Percentiles rank a stretch among this genome's conserved stretches.
Conservation (phyloP, 1,139 yeast species). For the Torulaspora globosa region DNA sequence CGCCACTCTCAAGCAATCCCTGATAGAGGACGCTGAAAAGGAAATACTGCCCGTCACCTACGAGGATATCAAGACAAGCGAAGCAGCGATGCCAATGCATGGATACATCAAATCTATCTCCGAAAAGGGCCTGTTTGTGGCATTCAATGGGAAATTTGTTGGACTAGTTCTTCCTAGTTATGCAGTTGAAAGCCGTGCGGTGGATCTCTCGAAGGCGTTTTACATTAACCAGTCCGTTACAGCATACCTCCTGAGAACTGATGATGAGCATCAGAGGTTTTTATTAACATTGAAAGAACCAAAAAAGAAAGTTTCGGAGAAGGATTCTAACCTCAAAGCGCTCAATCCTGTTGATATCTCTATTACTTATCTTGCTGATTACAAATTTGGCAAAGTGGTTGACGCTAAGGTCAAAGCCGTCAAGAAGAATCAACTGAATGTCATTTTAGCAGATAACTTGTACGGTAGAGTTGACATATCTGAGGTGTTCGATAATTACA, state of each 20-base stretch:
- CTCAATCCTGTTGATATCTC: slow-evolving; percentile 60
- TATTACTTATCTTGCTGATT: slow-evolving; percentile 49
- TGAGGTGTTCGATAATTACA: slow-evolving; percentile 55
- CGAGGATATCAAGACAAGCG: slow-evolving; percentile 53
- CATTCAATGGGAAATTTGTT: slow-evolving; percentile 74
- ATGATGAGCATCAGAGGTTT: slow-evolving; percentile 66
- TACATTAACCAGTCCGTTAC: slow-evolving; percentile 61
- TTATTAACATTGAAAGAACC: slow-evolving; percentile 54
- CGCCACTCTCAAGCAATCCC: slow-evolving; percentile 60
- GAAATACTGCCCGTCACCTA: slow-evolving; percentile 55
- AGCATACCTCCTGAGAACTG: slow-evolving; percentile 60
- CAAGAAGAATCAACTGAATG: slow-evolving; percentile 71
- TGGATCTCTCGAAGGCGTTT: slow-evolving; percentile 56
- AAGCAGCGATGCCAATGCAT: slow-evolving; percentile 42
- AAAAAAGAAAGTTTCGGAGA: slow-evolving; percentile 13
- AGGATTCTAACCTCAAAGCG: slow-evolving; percentile 16
- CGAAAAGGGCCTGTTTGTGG: slow-evolving; percentile 73
- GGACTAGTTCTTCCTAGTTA: slow-evolving; percentile 81
- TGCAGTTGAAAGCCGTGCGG: slow-evolving; percentile 53
- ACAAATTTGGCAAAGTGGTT: slow-evolving; percentile 56
- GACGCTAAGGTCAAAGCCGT: slow-evolving; percentile 59
- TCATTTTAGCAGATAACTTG: slow-evolving; percentile 70
- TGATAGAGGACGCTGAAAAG: slow-evolving; percentile 60
- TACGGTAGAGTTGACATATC: slow-evolving; percentile 79
- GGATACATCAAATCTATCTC: slow-evolving; percentile 82